Base-by-base conservation (phyloP, 352 stramenopile species). In the Pseudoperonospora humuli region DNA sequence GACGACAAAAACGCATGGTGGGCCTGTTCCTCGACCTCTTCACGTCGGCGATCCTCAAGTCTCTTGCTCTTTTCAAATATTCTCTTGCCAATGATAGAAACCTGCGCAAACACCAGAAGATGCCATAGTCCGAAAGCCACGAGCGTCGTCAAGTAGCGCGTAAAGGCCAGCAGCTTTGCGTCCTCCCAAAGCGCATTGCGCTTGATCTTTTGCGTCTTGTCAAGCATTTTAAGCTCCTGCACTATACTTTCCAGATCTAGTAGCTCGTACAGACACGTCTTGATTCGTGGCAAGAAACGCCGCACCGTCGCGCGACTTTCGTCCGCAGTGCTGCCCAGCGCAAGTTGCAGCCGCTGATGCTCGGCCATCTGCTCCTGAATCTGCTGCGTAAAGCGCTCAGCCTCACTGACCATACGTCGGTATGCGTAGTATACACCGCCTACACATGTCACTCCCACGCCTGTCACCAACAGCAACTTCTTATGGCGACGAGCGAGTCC, bases 121-220 rank as follows among this genome's bases (percentile, higher is more conserved):
- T 90, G 78, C 78, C 75, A 87, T 29, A 87, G 45, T 31, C 65
- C 75, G 35, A 87, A 84, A n/a, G 72, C 73, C 29, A 87, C 51
- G 7, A 90, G 67, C 25, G 66, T 68, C 44, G 73, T 86, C 27
- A 88, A 61, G 56, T 87, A 87, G 11, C 78, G 75, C 57, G 73
- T 85, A 25, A 90, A 44, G 1, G 73, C 75, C 41, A 83, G 58
- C 37, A 66, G 54, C 61, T 90, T 90, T 33, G 78, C 78, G 28
- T 83, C 52, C 26, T 86, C 71, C 78, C 78, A 90, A 10, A 90
- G 69, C 43, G 48, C 50, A 38, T 86, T 83, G 35, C 78, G 78
- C 29, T 45, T 50, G 29, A 24, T 33, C 38, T 79, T 80, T 39
- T 85, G 58, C 32, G 54, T 77, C 54, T 84, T 87, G 54, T 84